Evolutionary conservation across 495 filamentous ascomycete species (phyloP).

Genomic region (Articulospora tetracladia): DNA sequence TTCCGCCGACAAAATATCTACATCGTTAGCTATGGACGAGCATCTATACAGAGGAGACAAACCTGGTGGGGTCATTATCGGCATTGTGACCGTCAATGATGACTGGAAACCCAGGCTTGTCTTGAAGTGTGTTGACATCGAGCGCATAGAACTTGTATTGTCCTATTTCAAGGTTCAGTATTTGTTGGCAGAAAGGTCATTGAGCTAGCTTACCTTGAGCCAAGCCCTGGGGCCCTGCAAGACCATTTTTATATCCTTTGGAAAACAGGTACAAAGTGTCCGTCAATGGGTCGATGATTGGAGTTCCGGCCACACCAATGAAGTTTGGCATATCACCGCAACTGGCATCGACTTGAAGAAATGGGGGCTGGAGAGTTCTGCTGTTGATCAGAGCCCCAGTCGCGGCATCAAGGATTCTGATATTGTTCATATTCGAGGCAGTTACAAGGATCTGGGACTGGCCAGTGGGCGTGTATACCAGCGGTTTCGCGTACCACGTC

Average conservation of each 20-base stretch:
- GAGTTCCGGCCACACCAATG: conserved; percentile 26
- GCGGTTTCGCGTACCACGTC: conserved; percentile 32
- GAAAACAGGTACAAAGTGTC: conserved; percentile 24
- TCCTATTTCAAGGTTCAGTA: background rate
- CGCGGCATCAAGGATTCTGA: conserved; percentile 31
- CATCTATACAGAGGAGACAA: conserved; percentile 18
- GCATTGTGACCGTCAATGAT: conserved; percentile 12
- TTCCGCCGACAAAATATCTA: conserved; percentile 25
- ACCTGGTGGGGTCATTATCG: conserved; percentile 24
- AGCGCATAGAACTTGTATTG: background rate
- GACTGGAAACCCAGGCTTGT: conserved; percentile 1
- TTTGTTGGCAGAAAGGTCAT: background rate
- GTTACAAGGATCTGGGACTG: conserved; percentile 24
- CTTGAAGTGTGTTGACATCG: background rate
- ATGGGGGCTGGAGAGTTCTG: conserved; percentile 30
- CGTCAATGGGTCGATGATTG: conserved; percentile 19
- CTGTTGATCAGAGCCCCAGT: conserved; percentile 28
- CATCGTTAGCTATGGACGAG: background rate
- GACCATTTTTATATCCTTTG: conserved; percentile 16
- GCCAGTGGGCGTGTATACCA: conserved; percentile 32
- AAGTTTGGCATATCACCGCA: conserved; percentile 34
- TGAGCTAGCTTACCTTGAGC: conserved; percentile 9
- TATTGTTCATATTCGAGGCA: conserved; percentile 33
- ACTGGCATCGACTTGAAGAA: conserved; percentile 26
- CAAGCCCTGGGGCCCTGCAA: conserved; percentile 9